Conservation (phyloP, 2,329 filamentous ascomycete genomes). For the Septoria linicola region DNA sequence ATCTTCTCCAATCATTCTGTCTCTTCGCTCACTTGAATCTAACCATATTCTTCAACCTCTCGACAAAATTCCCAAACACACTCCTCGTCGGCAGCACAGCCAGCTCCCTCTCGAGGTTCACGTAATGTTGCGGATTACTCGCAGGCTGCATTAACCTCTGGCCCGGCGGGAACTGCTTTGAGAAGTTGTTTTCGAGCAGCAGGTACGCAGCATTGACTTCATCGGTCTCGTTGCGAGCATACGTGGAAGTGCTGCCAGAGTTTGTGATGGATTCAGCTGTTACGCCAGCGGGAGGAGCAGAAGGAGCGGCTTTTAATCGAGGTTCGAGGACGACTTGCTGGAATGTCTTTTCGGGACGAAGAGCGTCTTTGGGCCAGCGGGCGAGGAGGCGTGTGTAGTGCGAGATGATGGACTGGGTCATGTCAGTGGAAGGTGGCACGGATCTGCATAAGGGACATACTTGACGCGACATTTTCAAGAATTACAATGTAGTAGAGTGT, state of each 20-base stretch:
- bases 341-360: conserved; percentile 49
- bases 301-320: conserved; percentile 40
- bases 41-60: conserved; percentile 50
- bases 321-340: conserved; percentile 47
- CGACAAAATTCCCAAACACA: conserved; percentile 47
- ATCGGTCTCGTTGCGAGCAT: conserved; percentile 39
- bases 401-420: conserved; percentile 38
- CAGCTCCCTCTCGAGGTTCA: conserved; percentile 53
- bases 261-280: conserved; percentile 12
- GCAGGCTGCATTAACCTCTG: conserved; percentile 49
- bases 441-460: neutral
- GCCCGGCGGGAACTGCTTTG: conserved; percentile 51
- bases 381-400: conserved; percentile 52
- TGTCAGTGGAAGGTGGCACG: neutral
- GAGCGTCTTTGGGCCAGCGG: conserved; percentile 52
- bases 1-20: no score
- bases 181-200: conserved; percentile 60
- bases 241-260: neutral
- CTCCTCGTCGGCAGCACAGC: conserved; percentile 53
- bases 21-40: conserved; percentile 41
- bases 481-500: no score
- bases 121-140: conserved; percentile 54
- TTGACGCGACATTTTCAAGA: conserved; percentile 5
- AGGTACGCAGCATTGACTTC: conserved; percentile 60
- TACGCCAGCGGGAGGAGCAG: conserved; percentile 8